A percentile compares a stretch with the other conserved stretches of the same genome.
These are phyloP conservation scores for Syzygium aromaticum DNA, from an alignment of 345 rosid species.

Conservation along the genomic window DNA sequence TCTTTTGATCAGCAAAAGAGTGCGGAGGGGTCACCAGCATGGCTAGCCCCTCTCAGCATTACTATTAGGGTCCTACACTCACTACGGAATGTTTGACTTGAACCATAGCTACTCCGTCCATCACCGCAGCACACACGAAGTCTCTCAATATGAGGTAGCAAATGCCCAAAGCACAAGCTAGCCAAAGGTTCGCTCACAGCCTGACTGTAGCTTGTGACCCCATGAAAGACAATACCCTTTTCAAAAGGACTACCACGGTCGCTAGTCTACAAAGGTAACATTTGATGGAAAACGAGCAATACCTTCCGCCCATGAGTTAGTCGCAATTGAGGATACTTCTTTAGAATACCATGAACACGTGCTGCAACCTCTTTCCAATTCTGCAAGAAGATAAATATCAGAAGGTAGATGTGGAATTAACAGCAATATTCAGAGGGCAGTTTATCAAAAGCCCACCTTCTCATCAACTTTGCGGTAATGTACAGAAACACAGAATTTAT, in stretches of 20 bases:
- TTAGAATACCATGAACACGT: background rate
- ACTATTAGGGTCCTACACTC: background rate
- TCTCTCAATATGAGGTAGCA: background rate
- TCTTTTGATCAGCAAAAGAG: background rate
- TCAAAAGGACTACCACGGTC: background rate
- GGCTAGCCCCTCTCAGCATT: background rate
- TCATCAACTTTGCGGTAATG: slow-evolving; percentile 92
- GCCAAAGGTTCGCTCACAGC: background rate
- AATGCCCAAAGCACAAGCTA: background rate
- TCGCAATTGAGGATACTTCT: slow-evolving; percentile 11
- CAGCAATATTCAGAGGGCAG: background rate
- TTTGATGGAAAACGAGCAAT: background rate
- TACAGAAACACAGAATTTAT: slow-evolving; percentile 88
- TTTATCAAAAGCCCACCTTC: slow-evolving; percentile 23
- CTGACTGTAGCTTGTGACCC: background rate
- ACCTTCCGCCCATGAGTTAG: slow-evolving; percentile 17
- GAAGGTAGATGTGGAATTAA: background rate
- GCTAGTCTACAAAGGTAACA: background rate
- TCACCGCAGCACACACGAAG: background rate
- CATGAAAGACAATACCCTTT: background rate
- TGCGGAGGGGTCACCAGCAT: background rate
- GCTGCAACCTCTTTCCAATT: slow-evolving; percentile 28
- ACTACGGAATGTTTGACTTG: background rate
- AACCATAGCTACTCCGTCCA: background rate
- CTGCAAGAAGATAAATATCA: slow-evolving; percentile 19